phyloP scores from a whole-genome alignment of 352 stramenopile genomes.

The Pythium apleroticum region DNA sequence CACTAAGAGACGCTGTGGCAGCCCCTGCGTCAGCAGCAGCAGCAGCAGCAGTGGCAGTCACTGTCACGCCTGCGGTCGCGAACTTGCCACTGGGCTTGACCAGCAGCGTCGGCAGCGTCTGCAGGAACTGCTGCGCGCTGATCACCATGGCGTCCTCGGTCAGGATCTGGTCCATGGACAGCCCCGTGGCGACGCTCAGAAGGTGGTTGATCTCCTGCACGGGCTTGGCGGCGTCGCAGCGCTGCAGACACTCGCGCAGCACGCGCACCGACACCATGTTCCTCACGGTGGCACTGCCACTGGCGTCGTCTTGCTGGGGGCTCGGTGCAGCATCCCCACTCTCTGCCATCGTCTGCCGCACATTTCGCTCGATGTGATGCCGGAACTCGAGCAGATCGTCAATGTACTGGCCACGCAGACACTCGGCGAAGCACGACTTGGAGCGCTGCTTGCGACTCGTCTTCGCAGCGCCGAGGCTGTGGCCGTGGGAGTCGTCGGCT shows the following conservation, averaged over 20 bases:
- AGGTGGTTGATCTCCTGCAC: conserved; percentile 52
- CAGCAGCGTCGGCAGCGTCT: conserved; percentile 44
- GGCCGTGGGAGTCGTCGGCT: conserved; percentile 16
- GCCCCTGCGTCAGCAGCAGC: not conserved
- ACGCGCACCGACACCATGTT: conserved; percentile 50
- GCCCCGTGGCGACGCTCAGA: conserved; percentile 32
- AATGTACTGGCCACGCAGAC: conserved; percentile 52
- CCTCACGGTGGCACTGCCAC: not conserved
- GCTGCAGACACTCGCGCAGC: conserved; percentile 44
- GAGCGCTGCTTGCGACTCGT: conserved; percentile 23
- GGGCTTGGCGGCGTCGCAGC: conserved; percentile 49
- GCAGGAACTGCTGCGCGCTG: conserved; percentile 40
- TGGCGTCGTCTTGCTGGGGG: not conserved
- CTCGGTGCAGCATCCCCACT: not conserved
- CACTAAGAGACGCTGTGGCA: not conserved
- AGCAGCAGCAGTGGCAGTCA: no score
- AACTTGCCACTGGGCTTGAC: conserved; percentile 48
- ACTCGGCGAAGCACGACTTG: conserved; percentile 34
- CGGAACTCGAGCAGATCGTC: conserved; percentile 62
- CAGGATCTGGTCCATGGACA: conserved; percentile 52
- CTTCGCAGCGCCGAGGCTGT: not conserved
- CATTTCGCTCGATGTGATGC: conserved; percentile 36
- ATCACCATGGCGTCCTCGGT: conserved; percentile 63
- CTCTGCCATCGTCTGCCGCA: conserved; percentile 26
- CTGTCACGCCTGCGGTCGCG: not conserved